Evolutionary conservation across 768 basidiomycete species (phyloP).

Genomic region (Strobilomyces confusus): DNA sequence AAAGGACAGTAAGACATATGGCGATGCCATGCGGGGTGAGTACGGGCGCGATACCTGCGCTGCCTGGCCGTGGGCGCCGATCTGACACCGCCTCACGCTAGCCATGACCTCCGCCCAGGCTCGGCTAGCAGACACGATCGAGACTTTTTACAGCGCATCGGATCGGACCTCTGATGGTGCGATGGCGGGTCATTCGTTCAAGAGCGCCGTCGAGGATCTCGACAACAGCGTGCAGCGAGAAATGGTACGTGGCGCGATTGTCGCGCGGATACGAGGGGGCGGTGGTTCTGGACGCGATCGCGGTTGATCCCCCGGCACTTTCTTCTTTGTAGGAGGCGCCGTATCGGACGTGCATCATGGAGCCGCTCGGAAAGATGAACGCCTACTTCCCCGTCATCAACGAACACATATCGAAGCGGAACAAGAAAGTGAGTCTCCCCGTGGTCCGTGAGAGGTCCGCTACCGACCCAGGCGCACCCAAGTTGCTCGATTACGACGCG

Average conservation of each 20-base stretch:
- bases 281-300: slow-evolving; percentile 1
- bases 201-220: slow-evolving; percentile 89
- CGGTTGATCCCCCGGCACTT: neutral
- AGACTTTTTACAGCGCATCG: slow-evolving; percentile 85
- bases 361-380: slow-evolving; percentile 95
- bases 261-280: neutral
- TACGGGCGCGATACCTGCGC: too few relatives aligned
- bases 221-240: slow-evolving; percentile 82
- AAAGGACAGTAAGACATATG: slow-evolving; percentile 92
- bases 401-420: slow-evolving; percentile 88
- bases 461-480: neutral
- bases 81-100: slow-evolving; percentile 28
- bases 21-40: slow-evolving; percentile 91
- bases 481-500: slow-evolving; percentile 95
- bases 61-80: neutral
- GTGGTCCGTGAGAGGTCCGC: neutral
- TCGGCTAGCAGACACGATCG: slow-evolving; percentile 89
- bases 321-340: slow-evolving; percentile 68
- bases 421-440: slow-evolving; percentile 75
- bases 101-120: slow-evolving; percentile 95
- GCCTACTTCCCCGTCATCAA: slow-evolving; percentile 93
- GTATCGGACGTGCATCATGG: slow-evolving; percentile 90
- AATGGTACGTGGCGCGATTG: slow-evolving; percentile 54
- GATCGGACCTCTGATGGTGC: slow-evolving; percentile 87
- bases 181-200: slow-evolving; percentile 97